These are phyloP conservation scores for Microcera coccophila DNA, from an alignment of 2,329 filamentous ascomycete species.

Conservation along the genomic window DNA sequence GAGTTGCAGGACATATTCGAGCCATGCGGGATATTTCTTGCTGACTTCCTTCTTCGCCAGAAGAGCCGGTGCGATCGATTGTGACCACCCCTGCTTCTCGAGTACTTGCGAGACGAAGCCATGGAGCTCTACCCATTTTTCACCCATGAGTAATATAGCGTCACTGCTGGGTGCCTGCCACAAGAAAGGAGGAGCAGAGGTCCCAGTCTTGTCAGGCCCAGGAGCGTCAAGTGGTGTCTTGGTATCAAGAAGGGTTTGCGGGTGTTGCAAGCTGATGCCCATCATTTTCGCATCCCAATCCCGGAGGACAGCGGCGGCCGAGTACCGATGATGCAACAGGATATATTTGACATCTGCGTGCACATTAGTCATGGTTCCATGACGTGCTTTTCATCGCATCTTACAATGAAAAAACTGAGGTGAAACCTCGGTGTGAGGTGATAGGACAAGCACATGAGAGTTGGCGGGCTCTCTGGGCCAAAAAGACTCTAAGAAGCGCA, in stretches of 20 bases:
- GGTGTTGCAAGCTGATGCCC: conserved; percentile 76
- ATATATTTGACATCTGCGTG: conserved; percentile 67
- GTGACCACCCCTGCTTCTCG: conserved; percentile 36
- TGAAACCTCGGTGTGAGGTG: conserved; percentile 74
- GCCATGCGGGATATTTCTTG: conserved; percentile 68
- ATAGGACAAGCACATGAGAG: conserved; percentile 80
- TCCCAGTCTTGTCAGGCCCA: conserved; percentile 16
- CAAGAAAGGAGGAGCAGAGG: conserved; percentile 58
- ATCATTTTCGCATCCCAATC: conserved; percentile 57
- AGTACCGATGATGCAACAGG: conserved; percentile 74
- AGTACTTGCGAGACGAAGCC: conserved; percentile 68
- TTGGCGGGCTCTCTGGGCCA: conserved; percentile 64
- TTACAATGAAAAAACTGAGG: conserved; percentile 76
- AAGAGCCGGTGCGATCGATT: conserved; percentile 36
- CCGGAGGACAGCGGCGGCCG: conserved; percentile 42
- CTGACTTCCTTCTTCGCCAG: conserved; percentile 58
- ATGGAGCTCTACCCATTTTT: conserved; percentile 84
- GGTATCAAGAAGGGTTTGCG: conserved; percentile 60
- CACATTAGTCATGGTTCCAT: no score
- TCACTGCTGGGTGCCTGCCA: conserved; percentile 84
- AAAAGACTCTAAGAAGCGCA: conserved; percentile 80
- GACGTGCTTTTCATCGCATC: no score
- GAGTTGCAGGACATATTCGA: conserved; percentile 73
- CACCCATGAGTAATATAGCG: conserved; percentile 76
- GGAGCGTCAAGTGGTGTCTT: conserved; percentile 52